phyloP scores from a whole-genome alignment of 768 basidiomycete genomes.

The Chalciporus piperatus region DNA sequence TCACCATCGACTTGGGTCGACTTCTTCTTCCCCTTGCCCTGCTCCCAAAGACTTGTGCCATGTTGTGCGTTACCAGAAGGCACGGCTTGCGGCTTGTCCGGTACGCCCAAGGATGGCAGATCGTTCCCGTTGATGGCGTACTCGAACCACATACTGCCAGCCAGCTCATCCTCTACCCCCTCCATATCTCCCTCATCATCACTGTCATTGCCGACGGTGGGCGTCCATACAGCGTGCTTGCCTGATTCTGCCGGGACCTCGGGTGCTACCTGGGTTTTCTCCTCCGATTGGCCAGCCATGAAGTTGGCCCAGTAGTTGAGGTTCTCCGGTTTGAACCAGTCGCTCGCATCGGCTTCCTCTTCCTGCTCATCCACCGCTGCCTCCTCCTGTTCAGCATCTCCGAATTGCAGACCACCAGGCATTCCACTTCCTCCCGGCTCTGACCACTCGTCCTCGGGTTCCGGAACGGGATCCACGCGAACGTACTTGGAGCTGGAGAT shows the following conservation, averaged over 20 bases:
- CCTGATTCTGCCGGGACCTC: conserved; percentile 5
- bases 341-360: conserved; percentile 19
- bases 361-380: conserved; percentile 14
- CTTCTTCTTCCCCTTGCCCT: conserved; percentile 24
- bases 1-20: conserved; percentile 13
- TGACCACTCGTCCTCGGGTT: conserved; percentile 12
- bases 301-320: conserved; percentile 30
- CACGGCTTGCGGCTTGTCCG: conserved; percentile 1
- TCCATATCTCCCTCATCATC: conserved; percentile 24
- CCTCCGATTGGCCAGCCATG: conserved; percentile 16
- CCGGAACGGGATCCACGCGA: conserved; percentile 13
- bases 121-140: conserved; percentile 29
- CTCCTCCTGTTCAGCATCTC: conserved; percentile 1
- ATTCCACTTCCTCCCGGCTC: background rate
- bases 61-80: conserved; percentile 6
- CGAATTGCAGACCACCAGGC: conserved; percentile 7
- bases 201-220: conserved; percentile 13
- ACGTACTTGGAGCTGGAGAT: conserved; percentile 8
- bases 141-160: conserved; percentile 28
- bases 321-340: conserved; percentile 25
- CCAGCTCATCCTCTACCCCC: conserved; percentile 16
- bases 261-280: conserved; percentile 2
- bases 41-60: conserved; percentile 20
- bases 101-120: conserved; percentile 10
- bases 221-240: conserved; percentile 29